Base-by-base conservation (phyloP, 345 rosid genomes). In the Euphorbia lathyris region DNA sequence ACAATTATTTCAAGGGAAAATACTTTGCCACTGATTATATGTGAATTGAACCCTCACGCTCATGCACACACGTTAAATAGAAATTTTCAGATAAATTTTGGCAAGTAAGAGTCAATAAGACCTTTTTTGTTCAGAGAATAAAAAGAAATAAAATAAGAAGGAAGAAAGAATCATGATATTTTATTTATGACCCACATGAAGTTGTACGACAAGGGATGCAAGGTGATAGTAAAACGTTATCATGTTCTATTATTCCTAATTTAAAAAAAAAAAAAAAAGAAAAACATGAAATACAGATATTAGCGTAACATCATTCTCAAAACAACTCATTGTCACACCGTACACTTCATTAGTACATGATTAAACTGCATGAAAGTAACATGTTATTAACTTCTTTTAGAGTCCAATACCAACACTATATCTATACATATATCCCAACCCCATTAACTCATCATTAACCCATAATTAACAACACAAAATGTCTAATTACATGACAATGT, bases 261-360 rank as follows among this genome's bases (percentile, higher is more conserved):
- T 30, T n/a, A n/a, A n/a, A n/a, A n/a, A n/a, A n/a, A n/a, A n/a
- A n/a, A n/a, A 34, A 34, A 34, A 34, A 34, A 34, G 19, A 60
- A 30, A 60, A 17, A 6, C 45, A 60, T 22, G 12, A 58, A 36
- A 42, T 47, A 47, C 68, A 27, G 56, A 65, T 47, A 27, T 47
- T 65, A 65, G 25, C 68, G 56, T 65, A 65, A 25, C 3, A 26
- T 45, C 30, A 16, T 16, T 7, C 4, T 26, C 3, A 26, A 65
- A 55, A 26, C 68, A 65, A 47, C 75, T 43, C 75, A 72, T 65
- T 34, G 17, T 27, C 70, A 57, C 36, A 57, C 36, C 52, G 70
- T 65, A 40, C 75, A 72, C 53, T 34, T 34, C 3, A 34, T 34
- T 34, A 32, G 63, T 63, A 63, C 65, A 14, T 38, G 30, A 62